Evolutionary conservation across 1,139 yeast species (phyloP).

Genomic region (Blastobotrys malaysiensis): DNA sequence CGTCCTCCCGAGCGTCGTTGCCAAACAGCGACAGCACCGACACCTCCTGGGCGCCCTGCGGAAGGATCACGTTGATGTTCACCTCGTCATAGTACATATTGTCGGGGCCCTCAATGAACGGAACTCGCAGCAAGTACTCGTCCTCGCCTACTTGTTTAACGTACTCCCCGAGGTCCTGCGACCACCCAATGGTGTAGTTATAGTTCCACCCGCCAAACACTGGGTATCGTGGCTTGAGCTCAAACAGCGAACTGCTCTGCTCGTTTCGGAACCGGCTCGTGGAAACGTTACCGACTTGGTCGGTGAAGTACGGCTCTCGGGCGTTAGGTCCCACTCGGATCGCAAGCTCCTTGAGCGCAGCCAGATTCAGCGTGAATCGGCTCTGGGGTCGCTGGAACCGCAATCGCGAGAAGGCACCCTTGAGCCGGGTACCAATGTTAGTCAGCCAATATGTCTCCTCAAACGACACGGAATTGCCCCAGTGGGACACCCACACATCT

Average conservation of each 20-base stretch:
- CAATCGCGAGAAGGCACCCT: conserved; percentile 61
- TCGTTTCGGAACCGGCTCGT: conserved; percentile 50
- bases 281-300: conserved; percentile 91
- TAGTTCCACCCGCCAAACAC: conserved; percentile 94
- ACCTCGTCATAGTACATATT: conserved; percentile 63
- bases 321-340: conserved; percentile 51
- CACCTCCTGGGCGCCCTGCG: conserved; percentile 75
- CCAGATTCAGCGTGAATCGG: conserved; percentile 29
- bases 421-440: conserved; percentile 67
- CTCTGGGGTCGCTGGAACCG: conserved; percentile 55
- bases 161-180: conserved; percentile 49
- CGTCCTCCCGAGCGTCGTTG: conserved; percentile 29
- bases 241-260: conserved; percentile 40
- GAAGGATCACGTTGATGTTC: conserved; percentile 61
- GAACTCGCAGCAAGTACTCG: conserved; percentile 59
- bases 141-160: conserved; percentile 43
- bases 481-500: conserved; percentile 78
- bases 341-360: conserved; percentile 38
- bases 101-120: conserved; percentile 65
- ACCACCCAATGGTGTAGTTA: conserved; percentile 94
- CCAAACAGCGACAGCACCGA: conserved; percentile 55
- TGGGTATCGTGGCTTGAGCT: conserved; percentile 84
- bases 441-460: conserved; percentile 84
- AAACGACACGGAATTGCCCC: conserved; percentile 57
- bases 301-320: conserved; percentile 70